Percentiles rank a stretch among this genome's conserved stretches.
Evolutionary conservation across 164 flowering plant species (phyloP).

Genomic region (Amborella trichopoda): DNA sequence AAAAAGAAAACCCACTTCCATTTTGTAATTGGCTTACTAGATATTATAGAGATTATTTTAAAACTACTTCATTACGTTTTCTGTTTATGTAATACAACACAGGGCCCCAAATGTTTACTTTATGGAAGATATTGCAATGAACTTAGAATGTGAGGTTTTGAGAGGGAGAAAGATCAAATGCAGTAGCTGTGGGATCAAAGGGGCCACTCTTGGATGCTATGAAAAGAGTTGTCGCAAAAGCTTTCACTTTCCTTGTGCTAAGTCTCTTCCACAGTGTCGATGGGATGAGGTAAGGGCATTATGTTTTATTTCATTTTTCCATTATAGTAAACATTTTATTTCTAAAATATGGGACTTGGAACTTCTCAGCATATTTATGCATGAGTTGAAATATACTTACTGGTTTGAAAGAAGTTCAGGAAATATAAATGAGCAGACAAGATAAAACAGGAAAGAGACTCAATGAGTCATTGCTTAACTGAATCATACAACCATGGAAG

Average conservation of each 20-base stretch:
- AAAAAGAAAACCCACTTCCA: too few relatives aligned
- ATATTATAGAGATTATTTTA: background rate
- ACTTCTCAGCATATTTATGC: too few relatives aligned
- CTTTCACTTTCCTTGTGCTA: slow-evolving; percentile 92
- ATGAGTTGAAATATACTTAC: too few relatives aligned
- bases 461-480: too few relatives aligned
- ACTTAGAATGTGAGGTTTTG: slow-evolving; percentile 68
- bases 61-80: too few relatives aligned
- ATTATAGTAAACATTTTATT: too few relatives aligned
- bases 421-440: too few relatives aligned
- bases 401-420: too few relatives aligned
- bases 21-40: background rate
- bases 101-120: slow-evolving; percentile 99
- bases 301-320: background rate
- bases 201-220: slow-evolving; percentile 97
- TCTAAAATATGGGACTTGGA: too few relatives aligned
- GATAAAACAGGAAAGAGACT: too few relatives aligned
- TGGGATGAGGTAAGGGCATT: slow-evolving; percentile 77
- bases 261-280: slow-evolving; percentile 47
- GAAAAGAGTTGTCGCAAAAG: slow-evolving; percentile 80
- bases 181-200: slow-evolving; percentile 69
- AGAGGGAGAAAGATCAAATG: slow-evolving; percentile 81
- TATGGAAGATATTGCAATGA: slow-evolving; percentile 51
- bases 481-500: too few relatives aligned
- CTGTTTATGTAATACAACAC: slow-evolving; percentile 11